Conservation (phyloP, 345 rosid species). For the Reutealis trisperma region DNA sequence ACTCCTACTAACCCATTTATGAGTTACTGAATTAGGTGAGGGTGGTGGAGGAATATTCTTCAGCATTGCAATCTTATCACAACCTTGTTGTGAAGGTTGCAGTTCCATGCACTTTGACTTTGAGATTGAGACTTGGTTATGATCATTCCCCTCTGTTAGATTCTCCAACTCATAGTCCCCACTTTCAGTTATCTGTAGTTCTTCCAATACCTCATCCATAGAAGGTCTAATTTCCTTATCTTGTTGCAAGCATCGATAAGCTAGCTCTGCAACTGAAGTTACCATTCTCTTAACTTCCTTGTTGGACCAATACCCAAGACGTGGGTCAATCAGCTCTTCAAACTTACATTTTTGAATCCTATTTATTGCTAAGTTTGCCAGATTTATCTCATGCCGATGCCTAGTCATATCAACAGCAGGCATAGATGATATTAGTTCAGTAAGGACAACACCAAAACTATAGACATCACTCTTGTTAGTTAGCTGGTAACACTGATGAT, state of each 20-base stretch:
- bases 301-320: not conserved
- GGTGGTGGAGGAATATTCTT: slow-evolving; percentile 27
- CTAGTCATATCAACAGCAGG: slow-evolving; percentile 16
- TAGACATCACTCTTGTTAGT: slow-evolving; percentile 16
- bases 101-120: not conserved
- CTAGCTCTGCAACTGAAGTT: slow-evolving; percentile 17
- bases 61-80: slow-evolving; percentile 36
- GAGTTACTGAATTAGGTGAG: slow-evolving; percentile 57
- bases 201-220: slow-evolving; percentile 8
- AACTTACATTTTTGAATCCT: slow-evolving; percentile 1
- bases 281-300: slow-evolving; percentile 13
- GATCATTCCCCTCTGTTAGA: not conserved
- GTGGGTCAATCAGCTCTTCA: slow-evolving; percentile 15
- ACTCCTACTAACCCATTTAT: slow-evolving; percentile 44
- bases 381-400: slow-evolving; percentile 9
- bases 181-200: not conserved
- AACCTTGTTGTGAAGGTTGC: slow-evolving; percentile 32
- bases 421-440: slow-evolving; percentile 14
- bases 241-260: slow-evolving; percentile 15
- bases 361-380: slow-evolving; percentile 3
- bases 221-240: slow-evolving; percentile 14
- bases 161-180: slow-evolving; percentile 20
- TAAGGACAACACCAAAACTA: slow-evolving; percentile 15
- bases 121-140: slow-evolving; percentile 5
- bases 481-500: slow-evolving; percentile 9